Evolutionary conservation across 2,329 filamentous ascomycete genomes (phyloP).

Genomic region (Dactylella cylindrospora): DNA sequence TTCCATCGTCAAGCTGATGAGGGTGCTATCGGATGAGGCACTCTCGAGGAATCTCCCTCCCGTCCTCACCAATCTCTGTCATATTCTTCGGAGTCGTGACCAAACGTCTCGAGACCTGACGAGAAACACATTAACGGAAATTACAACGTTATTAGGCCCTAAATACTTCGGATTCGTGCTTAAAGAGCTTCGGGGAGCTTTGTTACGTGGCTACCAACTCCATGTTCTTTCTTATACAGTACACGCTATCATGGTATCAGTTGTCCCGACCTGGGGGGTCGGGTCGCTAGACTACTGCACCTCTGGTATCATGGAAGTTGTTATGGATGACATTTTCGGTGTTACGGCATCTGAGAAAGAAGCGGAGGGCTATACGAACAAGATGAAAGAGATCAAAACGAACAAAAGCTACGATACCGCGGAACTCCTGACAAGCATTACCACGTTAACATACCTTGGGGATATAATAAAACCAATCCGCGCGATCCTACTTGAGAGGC

Average conservation of each 20-base stretch:
- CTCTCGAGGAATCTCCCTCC: conserved; percentile 75
- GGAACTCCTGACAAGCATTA: conserved; percentile 82
- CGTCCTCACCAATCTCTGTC: conserved; percentile 86
- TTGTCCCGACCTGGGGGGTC: conserved; percentile 70
- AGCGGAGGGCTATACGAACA: conserved; percentile 87
- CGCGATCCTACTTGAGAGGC: conserved; percentile 75
- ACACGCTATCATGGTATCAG: conserved; percentile 80
- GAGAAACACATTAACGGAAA: conserved; percentile 80
- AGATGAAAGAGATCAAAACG: conserved; percentile 97
- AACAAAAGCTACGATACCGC: conserved; percentile 98
- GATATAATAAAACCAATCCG: conserved; percentile 77
- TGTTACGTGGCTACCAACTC: conserved; percentile 84
- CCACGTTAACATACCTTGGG: conserved; percentile 72
- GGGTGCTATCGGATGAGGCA: conserved; percentile 71
- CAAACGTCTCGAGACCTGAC: conserved; percentile 90
- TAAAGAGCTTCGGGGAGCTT: conserved; percentile 79
- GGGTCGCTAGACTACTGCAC: conserved; percentile 91
- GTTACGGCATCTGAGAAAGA: conserved; percentile 92
- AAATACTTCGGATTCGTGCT: conserved; percentile 88
- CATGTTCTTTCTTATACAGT: conserved; percentile 94
- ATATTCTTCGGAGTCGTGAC: conserved; percentile 85
- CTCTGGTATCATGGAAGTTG: conserved; percentile 71
- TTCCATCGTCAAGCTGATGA: conserved; percentile 82
- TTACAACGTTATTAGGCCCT: conserved; percentile 76
- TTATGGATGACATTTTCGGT: conserved; percentile 98